Evolutionary conservation across 2,329 filamentous ascomycete genomes (phyloP).

Genomic region (Magnaporthiopsis rhizophila): DNA sequence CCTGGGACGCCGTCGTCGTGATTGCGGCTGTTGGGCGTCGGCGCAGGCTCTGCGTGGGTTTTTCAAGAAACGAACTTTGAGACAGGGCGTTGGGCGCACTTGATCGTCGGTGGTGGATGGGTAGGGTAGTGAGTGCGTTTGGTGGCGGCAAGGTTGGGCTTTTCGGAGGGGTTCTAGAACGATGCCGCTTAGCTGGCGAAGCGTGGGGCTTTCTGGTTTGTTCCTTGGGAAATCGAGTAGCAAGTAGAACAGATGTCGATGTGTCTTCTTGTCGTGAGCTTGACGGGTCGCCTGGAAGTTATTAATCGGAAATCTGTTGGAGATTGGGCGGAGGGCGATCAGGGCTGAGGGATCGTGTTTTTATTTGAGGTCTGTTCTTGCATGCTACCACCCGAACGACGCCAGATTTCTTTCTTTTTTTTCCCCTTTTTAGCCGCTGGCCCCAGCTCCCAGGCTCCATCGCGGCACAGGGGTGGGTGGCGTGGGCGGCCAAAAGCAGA

Average conservation of each 20-base stretch:
- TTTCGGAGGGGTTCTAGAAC: neutral
- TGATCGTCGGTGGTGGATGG: neutral
- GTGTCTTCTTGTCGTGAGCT: neutral
- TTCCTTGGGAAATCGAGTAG: neutral
- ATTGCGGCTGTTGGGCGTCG: neutral
- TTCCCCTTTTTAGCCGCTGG: neutral
- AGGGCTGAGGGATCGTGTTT: neutral
- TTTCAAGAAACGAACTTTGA: neutral
- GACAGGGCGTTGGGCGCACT: neutral
- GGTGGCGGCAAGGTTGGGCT: neutral
- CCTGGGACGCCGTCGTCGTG: slow-evolving; percentile 5
- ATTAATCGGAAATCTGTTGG: neutral
- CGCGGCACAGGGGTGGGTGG: neutral
- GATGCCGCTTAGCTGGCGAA: neutral
- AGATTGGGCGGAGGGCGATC: neutral
- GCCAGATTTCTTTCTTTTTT: neutral
- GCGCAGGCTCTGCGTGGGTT: slow-evolving; percentile 7
- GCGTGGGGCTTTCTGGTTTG: neutral
- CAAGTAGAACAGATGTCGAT: neutral
- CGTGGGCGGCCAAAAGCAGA: neutral
- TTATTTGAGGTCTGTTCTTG: neutral
- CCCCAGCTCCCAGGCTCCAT: neutral
- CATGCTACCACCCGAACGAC: neutral
- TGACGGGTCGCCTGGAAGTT: neutral
- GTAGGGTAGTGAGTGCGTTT: too few relatives aligned